Evolutionary conservation across 345 rosid genomes (phyloP), one percentile per base, ranked within the genome.

Genomic region (Litchi chinensis): DNA sequence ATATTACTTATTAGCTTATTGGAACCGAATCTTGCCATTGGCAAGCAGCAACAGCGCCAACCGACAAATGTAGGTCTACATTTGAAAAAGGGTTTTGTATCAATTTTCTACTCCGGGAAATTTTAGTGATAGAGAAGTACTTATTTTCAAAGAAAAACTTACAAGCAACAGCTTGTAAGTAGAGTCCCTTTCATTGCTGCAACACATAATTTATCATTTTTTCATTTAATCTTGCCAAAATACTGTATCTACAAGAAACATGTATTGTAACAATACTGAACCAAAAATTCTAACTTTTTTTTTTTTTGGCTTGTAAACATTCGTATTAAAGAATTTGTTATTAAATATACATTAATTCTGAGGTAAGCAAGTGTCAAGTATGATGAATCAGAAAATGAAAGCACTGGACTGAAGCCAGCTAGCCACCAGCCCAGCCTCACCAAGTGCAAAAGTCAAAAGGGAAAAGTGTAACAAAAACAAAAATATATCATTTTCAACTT

Each of bases 391-490:
- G 13, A 11, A 10, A 21, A 2, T 62, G 37, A 18, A 62, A 1
- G 3, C 13, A 3, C 7, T 5, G 39, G 10, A 52, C 6, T 24
- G 6, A 6, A 71, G 74, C 63, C 44, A 48, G 75, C 57, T 71
- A 52, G 74, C 63, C 28, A 8, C n/a, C n/a, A 13, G 24, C 44
- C 44, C 7, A 8, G 19, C 56, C 19, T 13, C 56, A 11, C 28
- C 22, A 26, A 26, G 5, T 26, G 8, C 63, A 75, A 26, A 75
- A 65, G 78, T 75, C 71, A 65, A 75, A 75, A 75, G 24, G 28
- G 63, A 0, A 5, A 46, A 5, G 3, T 1, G 3, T 18, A 44
- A 19, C 5, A 43, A 18, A 46, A 0, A 46, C 5, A 41, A 50
- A 32, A 32, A 32, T 32, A 32, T 32, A 32, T 75, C 78, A 75